Evolutionary conservation across 192 early-diverging fungal genomes (phyloP), one percentile per base, ranked within the genome.

Genomic region (Gaertneriomyces sp.): DNA sequence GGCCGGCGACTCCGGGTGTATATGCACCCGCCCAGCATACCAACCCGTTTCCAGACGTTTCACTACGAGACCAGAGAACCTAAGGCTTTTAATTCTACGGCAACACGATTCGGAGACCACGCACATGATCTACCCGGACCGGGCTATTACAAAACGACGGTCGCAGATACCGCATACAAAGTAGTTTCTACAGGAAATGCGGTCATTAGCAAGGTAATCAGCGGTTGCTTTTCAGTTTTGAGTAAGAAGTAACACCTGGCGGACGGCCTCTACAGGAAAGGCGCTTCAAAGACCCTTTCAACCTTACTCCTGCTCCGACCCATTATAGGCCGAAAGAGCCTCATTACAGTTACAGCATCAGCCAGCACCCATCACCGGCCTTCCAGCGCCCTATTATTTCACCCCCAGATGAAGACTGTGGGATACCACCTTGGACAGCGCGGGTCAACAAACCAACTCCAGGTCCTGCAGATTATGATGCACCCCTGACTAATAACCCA

Each of bases 101-200:
- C 78, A 11, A 46, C 70, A 12, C 45, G 81, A 42, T 83, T 82
- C 60, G 58, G 71, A 40, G 41, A 9, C 6, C 49, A 45, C 53
- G 66, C 75, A 74, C 62, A 77, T 59, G 81, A 83, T 45, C 59
- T 83, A 7, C 81, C 81, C 6, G 81, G 81, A 20, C 81, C 81
- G 9, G 81, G 81, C 53, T 83, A 83, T 44, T 83, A 79, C 70
- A 33, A 40, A 4, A 50, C 59, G 25, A 33, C 25, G 25, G 25
- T 0, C 25, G 25, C 25, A 33, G 25, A 33, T 33, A 33, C 25
- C 25, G 25, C 25, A 33, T 33, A 33, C 25, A 33, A 33, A 33
- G 2, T 33, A 33, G 25, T 33, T 33, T 33, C 25, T 33, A 33
- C 25, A 33, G 25, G 25, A 33, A 33, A 33, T 33, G 25, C 25